A percentile compares a stretch with the other conserved stretches of the same genome.
Evolutionary conservation across 2,329 filamentous ascomycete species (phyloP).

Genomic region (Aspergillus latus): DNA sequence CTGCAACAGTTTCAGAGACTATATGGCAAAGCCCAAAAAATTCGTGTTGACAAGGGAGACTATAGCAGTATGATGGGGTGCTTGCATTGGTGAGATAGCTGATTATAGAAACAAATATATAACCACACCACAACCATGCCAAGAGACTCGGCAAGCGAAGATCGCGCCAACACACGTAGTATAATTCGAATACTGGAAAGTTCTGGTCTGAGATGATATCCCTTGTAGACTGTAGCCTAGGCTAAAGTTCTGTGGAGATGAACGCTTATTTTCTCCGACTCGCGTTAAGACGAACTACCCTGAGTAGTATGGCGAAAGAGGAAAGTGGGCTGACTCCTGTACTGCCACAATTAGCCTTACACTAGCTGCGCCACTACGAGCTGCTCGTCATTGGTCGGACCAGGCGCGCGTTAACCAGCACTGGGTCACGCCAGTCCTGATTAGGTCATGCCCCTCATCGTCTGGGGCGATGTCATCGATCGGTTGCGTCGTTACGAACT

Average conservation of each 20-base stretch:
- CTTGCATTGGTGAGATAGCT: too few relatives aligned
- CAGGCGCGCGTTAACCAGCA: not conserved
- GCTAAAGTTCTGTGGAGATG: not conserved
- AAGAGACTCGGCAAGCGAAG: too few relatives aligned
- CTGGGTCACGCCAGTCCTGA: not conserved
- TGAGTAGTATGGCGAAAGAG: not conserved
- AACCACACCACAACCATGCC: too few relatives aligned
- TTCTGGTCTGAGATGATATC: not conserved
- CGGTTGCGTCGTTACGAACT: not conserved
- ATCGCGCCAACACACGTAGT: not conserved
- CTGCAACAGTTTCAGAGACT: too few relatives aligned
- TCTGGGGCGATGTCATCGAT: not conserved
- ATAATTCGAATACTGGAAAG: not conserved
- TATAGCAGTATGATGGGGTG: too few relatives aligned
- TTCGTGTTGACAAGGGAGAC: too few relatives aligned
- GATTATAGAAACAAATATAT: too few relatives aligned
- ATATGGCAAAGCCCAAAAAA: too few relatives aligned
- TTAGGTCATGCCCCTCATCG: not conserved
- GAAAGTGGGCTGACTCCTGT: not conserved
- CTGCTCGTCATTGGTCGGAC: not conserved
- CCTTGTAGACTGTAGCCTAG: too few relatives aligned
- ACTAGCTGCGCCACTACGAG: not conserved
- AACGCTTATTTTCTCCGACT: not conserved
- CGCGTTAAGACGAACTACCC: not conserved
- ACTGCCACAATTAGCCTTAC: constrained; percentile 1